Conservation (phyloP, 768 basidiomycete genomes). For the Psilocybe cyanescens region DNA sequence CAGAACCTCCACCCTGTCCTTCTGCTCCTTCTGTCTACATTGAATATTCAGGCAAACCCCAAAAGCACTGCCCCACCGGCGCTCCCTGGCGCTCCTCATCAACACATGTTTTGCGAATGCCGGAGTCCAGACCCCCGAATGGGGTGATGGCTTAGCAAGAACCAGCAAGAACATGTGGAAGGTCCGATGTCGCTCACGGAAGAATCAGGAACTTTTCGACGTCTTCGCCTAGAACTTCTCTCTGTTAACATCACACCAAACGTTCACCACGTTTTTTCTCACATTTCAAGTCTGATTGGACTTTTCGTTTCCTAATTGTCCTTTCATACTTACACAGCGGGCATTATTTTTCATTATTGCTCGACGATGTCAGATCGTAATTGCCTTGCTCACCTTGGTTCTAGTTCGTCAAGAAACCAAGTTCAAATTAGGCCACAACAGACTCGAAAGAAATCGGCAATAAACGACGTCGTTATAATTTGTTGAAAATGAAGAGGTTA, state of each 20-base stretch:
- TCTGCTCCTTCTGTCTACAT: background rate
- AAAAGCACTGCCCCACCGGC: background rate
- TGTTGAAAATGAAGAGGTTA: background rate
- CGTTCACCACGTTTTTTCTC: background rate
- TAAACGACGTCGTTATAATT: too few relatives aligned
- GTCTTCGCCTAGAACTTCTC: too few relatives aligned
- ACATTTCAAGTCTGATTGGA: background rate
- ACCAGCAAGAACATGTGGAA: background rate
- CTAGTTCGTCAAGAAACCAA: too few relatives aligned
- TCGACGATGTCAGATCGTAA: background rate
- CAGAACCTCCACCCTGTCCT: constrained; percentile 1
- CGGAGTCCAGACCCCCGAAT: too few relatives aligned
- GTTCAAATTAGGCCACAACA: too few relatives aligned
- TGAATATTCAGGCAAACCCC: too few relatives aligned
- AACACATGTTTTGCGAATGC: background rate
- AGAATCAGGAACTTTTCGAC: too few relatives aligned
- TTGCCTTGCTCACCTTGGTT: too few relatives aligned
- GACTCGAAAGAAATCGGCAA: too few relatives aligned
- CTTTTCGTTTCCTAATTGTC: too few relatives aligned
- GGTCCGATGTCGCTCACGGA: too few relatives aligned
- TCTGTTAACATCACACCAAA: background rate
- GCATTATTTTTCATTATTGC: background rate
- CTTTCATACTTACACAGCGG: background rate
- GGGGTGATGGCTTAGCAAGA: background rate
- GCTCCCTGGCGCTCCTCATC: background rate